Evolutionary conservation across 1,284 basidiomycete species (phyloP).

Genomic region (Fistulinella cinereoalba): DNA sequence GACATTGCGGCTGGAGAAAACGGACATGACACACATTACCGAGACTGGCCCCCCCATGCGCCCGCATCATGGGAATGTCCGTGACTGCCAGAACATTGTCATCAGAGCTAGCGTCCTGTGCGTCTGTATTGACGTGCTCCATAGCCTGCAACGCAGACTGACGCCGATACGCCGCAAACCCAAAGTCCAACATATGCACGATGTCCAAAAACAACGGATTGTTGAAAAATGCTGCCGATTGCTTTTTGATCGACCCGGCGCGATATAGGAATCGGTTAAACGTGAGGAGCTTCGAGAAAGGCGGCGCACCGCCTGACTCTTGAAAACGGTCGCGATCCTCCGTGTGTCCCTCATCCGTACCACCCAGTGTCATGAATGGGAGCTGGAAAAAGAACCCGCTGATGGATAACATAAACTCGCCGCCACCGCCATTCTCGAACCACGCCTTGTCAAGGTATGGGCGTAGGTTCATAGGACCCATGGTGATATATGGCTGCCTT

Average conservation of each 20-base stretch:
- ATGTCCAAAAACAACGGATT: constrained; percentile 44
- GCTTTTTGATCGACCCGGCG: constrained; percentile 37
- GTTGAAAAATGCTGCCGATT: constrained; percentile 33
- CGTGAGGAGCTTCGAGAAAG: constrained; percentile 43
- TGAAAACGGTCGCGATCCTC: neutral
- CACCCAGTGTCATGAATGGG: constrained; percentile 52
- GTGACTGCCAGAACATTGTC: neutral
- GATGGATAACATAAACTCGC: constrained; percentile 44
- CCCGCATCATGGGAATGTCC: constrained; percentile 9
- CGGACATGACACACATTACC: constrained; percentile 10
- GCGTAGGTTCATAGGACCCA: too few relatives aligned
- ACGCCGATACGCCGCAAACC: constrained; percentile 28
- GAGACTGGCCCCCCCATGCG: constrained; percentile 14
- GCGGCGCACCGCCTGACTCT: constrained; percentile 31
- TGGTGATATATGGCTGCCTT: neutral
- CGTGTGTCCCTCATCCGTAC: neutral
- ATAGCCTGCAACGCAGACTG: constrained; percentile 16
- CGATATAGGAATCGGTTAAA: constrained; percentile 47
- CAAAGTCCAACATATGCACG: constrained; percentile 23
- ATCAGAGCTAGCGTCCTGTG: neutral
- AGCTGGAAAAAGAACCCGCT: constrained; percentile 45
- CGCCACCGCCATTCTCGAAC: neutral
- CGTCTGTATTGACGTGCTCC: neutral
- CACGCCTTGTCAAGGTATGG: too few relatives aligned
- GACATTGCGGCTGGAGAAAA: neutral